Evolutionary conservation across 768 basidiomycete species (phyloP), one percentile per base, ranked within the genome.

Genomic region (Paxillus involutus): DNA sequence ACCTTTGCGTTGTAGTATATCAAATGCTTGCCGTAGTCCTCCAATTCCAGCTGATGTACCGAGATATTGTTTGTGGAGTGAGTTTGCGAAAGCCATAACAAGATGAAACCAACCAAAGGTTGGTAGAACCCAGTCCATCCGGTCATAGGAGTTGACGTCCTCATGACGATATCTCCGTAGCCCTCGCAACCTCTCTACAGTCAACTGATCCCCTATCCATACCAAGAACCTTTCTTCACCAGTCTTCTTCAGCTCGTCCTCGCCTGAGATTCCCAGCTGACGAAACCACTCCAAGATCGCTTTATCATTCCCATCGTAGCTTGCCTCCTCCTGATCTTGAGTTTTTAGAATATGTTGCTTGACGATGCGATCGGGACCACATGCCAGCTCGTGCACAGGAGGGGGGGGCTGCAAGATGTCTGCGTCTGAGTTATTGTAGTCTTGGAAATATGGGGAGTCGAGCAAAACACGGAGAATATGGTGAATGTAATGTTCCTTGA

Each of bases 101-200:
- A 67, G 53, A 51, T 78, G 76, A n/a, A 79, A 64, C 74, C 73
- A 79, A 1, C 77, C 74, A 42, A 72, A 71, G 0, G 65, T 49
- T 2, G 61, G 53, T 1, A 71, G 40, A 8, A 71, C 48, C 51
- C 61, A 75, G 39, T 76, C 73, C 6, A 76, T 56, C 0, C 74
- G 61, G 9, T 77, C 70, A 51, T 65, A 73, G 0, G 69, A 67
- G 47, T 75, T 79, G 16, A 60, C 35, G 48, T 79, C 77, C 17
- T 73, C 64, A 3, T 61, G 55, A 0, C 66, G 68, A 41, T 60
- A 73, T 24, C 60, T 64, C 45, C 62, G 71, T 3, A 79, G 58
- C 1, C 70, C 71, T 9, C 75, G 71, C 2, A 78, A 60, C 5
- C 73, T 64, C 16, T 71, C 67, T 1, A 71, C 62, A 0, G 76